These are phyloP conservation scores for Cynanchum wilfordii DNA, from an alignment of 257 asterid genomes.

Conservation along the genomic window DNA sequence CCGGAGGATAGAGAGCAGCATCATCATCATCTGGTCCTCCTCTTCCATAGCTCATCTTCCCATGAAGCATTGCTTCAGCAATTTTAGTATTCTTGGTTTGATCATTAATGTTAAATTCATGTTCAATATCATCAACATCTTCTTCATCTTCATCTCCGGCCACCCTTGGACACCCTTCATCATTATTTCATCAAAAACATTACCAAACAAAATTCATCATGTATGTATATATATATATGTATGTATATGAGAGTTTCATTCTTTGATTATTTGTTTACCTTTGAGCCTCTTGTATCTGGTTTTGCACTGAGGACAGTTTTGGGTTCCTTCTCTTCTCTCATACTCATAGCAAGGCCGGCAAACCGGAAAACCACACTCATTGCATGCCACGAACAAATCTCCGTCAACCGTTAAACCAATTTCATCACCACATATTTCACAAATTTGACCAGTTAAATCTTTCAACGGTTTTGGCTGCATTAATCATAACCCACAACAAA, in stretches of 20 bases:
- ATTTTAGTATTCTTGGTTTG: constrained; percentile 53
- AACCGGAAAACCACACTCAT: constrained; percentile 93
- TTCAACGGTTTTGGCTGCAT: constrained; percentile 87
- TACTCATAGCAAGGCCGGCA: constrained; percentile 96
- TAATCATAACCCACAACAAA: background rate
- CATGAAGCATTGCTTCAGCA: constrained; percentile 90
- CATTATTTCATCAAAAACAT: no score
- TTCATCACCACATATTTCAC: constrained; percentile 94
- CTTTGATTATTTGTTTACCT: constrained; percentile 28
- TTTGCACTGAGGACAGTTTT: constrained; percentile 90
- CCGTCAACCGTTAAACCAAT: constrained; percentile 87
- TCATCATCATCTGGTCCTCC: constrained; percentile 92
- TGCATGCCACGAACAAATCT: constrained; percentile 88
- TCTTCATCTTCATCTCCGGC: constrained; percentile 98
- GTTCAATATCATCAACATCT: constrained; percentile 88
- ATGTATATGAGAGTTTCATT: no score
- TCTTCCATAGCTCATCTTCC: constrained; percentile 96
- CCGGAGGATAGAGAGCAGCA: constrained; percentile 63
- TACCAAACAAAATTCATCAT: no score
- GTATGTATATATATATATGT: no score
- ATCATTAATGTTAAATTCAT: constrained; percentile 78
- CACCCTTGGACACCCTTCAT: constrained; percentile 86
- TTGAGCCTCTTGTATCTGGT: constrained; percentile 90
- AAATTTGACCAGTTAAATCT: constrained; percentile 86
- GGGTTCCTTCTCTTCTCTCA: constrained; percentile 92